Conservation (phyloP, 106 monocot genomes). For the Cymbidium sinense region DNA sequence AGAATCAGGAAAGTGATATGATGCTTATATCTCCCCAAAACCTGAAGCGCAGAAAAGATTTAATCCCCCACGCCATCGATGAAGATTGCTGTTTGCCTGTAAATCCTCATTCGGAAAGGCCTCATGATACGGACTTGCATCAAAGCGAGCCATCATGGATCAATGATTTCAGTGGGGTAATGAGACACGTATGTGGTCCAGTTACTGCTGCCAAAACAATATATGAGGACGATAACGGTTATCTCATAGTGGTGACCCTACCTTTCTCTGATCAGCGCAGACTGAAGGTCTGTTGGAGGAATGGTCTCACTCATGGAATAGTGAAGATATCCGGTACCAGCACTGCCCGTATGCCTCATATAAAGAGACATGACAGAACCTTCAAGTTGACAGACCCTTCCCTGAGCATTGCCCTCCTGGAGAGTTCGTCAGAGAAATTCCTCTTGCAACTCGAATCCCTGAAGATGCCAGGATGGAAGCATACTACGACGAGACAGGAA, state of each 20-base stretch:
- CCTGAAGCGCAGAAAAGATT: constrained; percentile 32
- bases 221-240: constrained; percentile 57
- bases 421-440: constrained; percentile 57
- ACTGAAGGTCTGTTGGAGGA: constrained; percentile 68
- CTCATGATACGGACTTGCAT: constrained; percentile 28
- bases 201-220: constrained; percentile 66
- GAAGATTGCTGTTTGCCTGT: constrained; percentile 20
- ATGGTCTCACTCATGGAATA: constrained; percentile 51
- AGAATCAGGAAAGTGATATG: constrained; percentile 15
- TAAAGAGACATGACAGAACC: constrained; percentile 47
- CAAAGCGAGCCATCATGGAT: constrained; percentile 23
- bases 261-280: constrained; percentile 51
- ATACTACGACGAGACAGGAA: constrained; percentile 56
- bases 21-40: too few species aligned
- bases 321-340: constrained; percentile 60
- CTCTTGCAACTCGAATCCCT: too few species aligned
- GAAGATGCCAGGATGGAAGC: constrained; percentile 69
- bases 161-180: constrained; percentile 50
- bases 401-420: constrained; percentile 68
- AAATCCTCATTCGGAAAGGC: constrained; percentile 8
- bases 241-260: constrained; percentile 57
- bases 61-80: constrained; percentile 20
- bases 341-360: constrained; percentile 42
- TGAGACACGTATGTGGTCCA: constrained; percentile 46
- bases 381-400: constrained; percentile 48